phyloP scores from a whole-genome alignment of 2,329 filamentous ascomycete genomes.

The Stylonectria norvegica region DNA sequence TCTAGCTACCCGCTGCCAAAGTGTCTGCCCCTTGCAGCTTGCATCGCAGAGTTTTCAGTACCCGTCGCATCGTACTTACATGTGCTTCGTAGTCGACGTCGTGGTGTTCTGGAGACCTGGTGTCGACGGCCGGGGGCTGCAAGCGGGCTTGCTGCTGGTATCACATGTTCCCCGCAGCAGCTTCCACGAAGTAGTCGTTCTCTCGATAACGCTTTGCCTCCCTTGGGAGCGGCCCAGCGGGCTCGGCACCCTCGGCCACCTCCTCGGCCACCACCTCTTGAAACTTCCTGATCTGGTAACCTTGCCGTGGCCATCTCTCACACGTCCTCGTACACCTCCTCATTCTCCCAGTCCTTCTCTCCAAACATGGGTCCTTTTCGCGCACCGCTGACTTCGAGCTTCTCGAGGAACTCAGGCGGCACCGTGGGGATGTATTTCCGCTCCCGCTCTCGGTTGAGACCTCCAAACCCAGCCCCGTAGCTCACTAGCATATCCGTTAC shows the following conservation, averaged over 20 bases:
- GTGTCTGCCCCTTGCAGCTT: conserved; percentile 24
- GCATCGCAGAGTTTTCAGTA: conserved; percentile 16
- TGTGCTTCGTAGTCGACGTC: too few species aligned
- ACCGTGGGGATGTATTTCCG: conserved; percentile 95
- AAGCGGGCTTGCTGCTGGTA: too few species aligned
- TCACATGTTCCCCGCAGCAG: too few species aligned
- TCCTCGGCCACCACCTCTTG: too few species aligned
- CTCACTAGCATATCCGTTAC: conserved; percentile 96
- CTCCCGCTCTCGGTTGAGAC: conserved; percentile 84
- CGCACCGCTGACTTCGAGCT: conserved; percentile 65
- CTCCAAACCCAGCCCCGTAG: conserved; percentile 92
- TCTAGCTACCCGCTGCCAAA: conserved; percentile 9
- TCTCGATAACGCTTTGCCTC: too few species aligned
- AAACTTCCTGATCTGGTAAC: neutral
- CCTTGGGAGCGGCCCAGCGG: conserved; percentile 4
- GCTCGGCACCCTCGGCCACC: too few species aligned
- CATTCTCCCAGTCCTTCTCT: conserved; percentile 65
- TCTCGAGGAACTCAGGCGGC: conserved; percentile 86
- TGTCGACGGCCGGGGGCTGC: too few species aligned
- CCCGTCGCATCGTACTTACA: conserved; percentile 10
- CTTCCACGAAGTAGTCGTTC: too few species aligned
- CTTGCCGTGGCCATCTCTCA: neutral
- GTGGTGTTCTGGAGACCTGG: too few species aligned
- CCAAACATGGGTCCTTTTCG: conserved; percentile 55
- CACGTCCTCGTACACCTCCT: conserved; percentile 60